These are phyloP conservation scores for Diplotaxis tenuifolia DNA, from an alignment of 345 rosid species.

Conservation along the genomic window DNA sequence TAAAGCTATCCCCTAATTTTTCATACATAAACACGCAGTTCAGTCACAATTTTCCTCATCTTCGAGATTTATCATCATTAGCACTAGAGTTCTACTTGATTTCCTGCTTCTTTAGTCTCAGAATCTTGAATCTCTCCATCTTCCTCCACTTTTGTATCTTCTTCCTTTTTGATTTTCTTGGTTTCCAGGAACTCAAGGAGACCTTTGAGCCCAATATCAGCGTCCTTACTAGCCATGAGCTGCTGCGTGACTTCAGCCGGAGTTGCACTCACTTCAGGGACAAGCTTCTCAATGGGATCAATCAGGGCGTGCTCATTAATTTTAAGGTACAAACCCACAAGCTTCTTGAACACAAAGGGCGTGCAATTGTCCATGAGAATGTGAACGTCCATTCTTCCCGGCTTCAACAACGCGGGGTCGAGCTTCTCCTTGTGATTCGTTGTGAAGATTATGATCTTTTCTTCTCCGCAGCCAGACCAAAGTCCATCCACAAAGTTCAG, in stretches of 20 bases:
- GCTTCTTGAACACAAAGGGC: background rate
- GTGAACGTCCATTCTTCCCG: no score
- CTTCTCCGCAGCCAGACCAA: background rate
- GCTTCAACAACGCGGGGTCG: background rate
- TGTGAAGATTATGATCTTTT: background rate
- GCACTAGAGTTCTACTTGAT: background rate
- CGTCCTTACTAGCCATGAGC: background rate
- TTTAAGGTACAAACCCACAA: background rate
- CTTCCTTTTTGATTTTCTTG: background rate
- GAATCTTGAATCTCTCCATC: background rate
- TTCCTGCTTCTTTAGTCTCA: background rate
- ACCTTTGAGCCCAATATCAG: background rate
- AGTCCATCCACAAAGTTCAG: no score
- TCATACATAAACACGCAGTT: no score
- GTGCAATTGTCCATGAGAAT: background rate
- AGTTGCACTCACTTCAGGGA: no score
- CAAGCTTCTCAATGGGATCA: no score
- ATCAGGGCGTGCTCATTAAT: background rate
- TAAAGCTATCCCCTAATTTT: no score
- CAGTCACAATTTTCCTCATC: no score
- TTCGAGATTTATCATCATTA: no score
- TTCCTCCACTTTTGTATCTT: background rate
- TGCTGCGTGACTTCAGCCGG: background rate
- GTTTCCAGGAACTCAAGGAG: no score
- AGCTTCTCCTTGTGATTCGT: no score